Percentiles rank a stretch among this genome's conserved stretches.
phyloP scores from a whole-genome alignment of 2,329 filamentous ascomycete genomes.

The Aaosphaeria arxii region DNA sequence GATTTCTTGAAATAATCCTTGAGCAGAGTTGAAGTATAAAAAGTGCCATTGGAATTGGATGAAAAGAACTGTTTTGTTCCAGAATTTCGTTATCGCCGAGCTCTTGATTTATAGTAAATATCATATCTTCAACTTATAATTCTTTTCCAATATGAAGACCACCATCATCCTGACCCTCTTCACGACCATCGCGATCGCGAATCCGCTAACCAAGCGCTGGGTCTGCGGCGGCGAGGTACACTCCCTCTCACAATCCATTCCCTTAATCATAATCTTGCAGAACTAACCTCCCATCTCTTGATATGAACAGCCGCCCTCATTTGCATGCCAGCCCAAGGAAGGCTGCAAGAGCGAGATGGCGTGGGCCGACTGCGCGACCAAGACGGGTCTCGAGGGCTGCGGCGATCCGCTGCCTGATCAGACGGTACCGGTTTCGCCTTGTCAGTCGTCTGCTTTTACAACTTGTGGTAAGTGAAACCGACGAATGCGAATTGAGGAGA shows the following conservation, averaged over 20 bases:
- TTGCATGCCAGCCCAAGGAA: neutral
- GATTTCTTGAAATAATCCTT: no score
- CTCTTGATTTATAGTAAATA: no score
- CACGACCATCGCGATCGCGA: neutral
- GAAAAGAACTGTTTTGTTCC: no score
- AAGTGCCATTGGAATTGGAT: no score
- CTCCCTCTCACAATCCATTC: neutral
- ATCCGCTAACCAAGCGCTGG: neutral
- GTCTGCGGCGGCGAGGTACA: neutral
- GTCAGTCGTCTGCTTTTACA: neutral
- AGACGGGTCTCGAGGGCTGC: neutral
- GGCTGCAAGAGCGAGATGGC: slow-evolving; percentile 1
- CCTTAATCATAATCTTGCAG: neutral
- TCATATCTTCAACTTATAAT: neutral
- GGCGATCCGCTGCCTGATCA: slow-evolving; percentile 1
- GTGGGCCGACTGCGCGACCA: slow-evolving; percentile 1
- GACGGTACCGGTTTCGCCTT: neutral
- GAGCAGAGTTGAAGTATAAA: no score
- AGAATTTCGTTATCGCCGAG: no score
- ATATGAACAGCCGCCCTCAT: neutral
- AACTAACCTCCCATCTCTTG: neutral
- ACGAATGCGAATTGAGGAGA: no score
- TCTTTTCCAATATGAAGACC: neutral
- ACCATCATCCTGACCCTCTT: neutral
- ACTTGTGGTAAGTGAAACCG: slow-evolving; percentile 1